Evolutionary conservation across 2,329 filamentous ascomycete genomes (phyloP).

Genomic region (Aspergillus thermomutatus): DNA sequence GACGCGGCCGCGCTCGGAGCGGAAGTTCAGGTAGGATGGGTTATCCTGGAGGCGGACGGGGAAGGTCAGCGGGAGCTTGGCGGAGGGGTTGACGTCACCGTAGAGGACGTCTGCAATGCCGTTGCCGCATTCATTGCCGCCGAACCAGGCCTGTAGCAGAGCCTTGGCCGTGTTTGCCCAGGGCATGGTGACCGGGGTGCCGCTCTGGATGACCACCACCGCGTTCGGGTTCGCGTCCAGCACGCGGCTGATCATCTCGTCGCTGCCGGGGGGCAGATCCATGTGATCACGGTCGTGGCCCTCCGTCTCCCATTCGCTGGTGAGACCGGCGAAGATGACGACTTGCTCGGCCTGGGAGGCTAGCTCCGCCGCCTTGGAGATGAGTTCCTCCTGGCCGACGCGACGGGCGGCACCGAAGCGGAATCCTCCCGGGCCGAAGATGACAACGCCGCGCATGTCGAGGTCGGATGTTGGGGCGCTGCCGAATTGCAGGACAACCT

Average conservation of each 20-base stretch:
- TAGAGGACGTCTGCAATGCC: conserved; percentile 75
- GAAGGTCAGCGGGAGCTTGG: conserved; percentile 72
- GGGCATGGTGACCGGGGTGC: conserved; percentile 61
- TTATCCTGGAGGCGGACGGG: conserved; percentile 66
- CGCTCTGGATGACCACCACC: conserved; percentile 72
- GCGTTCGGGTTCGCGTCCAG: conserved; percentile 65
- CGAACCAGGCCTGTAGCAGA: conserved; percentile 77
- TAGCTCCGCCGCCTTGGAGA: conserved; percentile 63
- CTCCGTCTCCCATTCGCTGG: conserved; percentile 78
- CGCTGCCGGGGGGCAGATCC: conserved; percentile 54
- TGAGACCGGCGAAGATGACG: conserved; percentile 73
- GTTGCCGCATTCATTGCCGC: conserved; percentile 82
- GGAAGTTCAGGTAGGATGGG: conserved; percentile 72
- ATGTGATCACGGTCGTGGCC: conserved; percentile 59
- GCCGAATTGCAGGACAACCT: conserved; percentile 57
- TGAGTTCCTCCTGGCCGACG: conserved; percentile 57
- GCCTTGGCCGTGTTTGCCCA: conserved; percentile 49
- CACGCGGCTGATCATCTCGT: conserved; percentile 62
- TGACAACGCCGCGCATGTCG: conserved; percentile 45
- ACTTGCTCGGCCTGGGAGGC: conserved; percentile 73
- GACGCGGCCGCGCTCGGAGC: conserved; percentile 65
- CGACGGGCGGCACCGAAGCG: conserved; percentile 60
- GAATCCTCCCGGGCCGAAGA: conserved; percentile 59
- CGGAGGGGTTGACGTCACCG: conserved; percentile 69
- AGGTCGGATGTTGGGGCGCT: conserved; percentile 59